Percentiles rank a stretch among this genome's conserved stretches.
Evolutionary conservation across 83 land plant species (phyloP).

Genomic region (Diphasiastrum complanatum): DNA sequence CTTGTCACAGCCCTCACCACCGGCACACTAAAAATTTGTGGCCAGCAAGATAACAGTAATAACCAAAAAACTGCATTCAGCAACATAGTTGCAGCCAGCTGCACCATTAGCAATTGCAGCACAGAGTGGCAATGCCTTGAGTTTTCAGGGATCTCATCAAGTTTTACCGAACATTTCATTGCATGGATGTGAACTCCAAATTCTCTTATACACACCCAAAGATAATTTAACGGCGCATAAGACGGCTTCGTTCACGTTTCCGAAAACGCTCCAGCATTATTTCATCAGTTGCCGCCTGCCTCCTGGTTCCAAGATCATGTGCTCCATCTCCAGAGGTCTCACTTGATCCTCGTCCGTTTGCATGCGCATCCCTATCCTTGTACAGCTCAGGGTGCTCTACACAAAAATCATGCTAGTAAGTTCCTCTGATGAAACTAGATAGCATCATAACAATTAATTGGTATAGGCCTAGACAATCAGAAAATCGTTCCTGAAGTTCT

Average conservation of each 20-base stretch:
- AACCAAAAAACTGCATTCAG: too few species aligned
- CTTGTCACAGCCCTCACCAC: too few species aligned
- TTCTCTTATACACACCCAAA: too few species aligned
- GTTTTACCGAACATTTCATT: too few species aligned
- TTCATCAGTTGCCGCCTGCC: slow-evolving; percentile 95
- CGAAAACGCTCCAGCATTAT: slow-evolving; percentile 95
- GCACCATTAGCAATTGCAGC: too few species aligned
- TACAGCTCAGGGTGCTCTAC: slow-evolving; percentile 80
- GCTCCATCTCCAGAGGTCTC: slow-evolving; percentile 33
- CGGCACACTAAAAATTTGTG: too few species aligned
- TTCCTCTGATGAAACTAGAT: neutral
- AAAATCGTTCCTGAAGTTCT: too few species aligned
- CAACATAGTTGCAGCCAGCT: too few species aligned
- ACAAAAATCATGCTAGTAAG: neutral
- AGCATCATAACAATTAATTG: neutral
- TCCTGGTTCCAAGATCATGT: slow-evolving; percentile 35
- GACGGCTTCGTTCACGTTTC: slow-evolving; percentile 80
- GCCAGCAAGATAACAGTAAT: too few species aligned
- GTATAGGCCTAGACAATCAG: neutral
- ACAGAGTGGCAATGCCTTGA: too few species aligned
- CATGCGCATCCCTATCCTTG: slow-evolving; percentile 54
- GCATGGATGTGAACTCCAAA: too few species aligned
- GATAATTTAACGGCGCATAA: slow-evolving; percentile 78
- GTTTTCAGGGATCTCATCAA: too few species aligned
- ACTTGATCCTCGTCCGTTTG: slow-evolving; percentile 18